phyloP scores from a whole-genome alignment of 2,329 filamentous ascomycete genomes.

The Phaeosphaeriaceae sp. region DNA sequence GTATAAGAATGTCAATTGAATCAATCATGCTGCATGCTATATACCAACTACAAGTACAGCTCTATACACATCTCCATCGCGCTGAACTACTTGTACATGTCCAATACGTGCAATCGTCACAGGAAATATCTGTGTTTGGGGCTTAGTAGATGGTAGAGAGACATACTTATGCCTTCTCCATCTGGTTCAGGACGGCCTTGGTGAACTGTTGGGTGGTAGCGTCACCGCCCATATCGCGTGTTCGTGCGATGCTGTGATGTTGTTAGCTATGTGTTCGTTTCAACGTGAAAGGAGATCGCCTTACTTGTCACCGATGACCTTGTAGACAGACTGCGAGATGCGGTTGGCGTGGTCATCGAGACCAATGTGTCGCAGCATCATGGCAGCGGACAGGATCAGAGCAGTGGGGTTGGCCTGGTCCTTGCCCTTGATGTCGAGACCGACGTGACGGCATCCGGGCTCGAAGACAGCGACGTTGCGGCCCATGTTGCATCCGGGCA shows the following conservation, averaged over 20 bases:
- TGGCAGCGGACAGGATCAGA: conserved; percentile 91
- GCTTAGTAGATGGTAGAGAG: conserved; percentile 17
- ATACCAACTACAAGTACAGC: conserved; percentile 53
- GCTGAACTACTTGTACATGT: conserved; percentile 43
- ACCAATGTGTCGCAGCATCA: conserved; percentile 96
- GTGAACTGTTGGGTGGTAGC: conserved; percentile 95
- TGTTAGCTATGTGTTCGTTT: conserved; percentile 35
- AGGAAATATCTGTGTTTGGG: not conserved
- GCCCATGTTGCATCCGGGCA: conserved; percentile 99
- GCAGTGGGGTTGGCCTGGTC: conserved; percentile 98
- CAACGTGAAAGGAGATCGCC: conserved; percentile 34
- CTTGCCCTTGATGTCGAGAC: conserved; percentile 99
- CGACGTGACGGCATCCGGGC: conserved; percentile 98
- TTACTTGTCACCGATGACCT: conserved; percentile 89
- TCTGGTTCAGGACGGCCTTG: conserved; percentile 89
- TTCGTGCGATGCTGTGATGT: conserved; percentile 76
- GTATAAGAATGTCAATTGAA: conserved; percentile 43
- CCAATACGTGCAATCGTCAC: conserved; percentile 18
- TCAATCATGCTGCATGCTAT: conserved; percentile 47
- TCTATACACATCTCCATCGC: conserved; percentile 40
- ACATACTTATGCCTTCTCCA: conserved; percentile 69
- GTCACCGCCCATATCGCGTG: conserved; percentile 93
- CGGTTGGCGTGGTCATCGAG: conserved; percentile 98
- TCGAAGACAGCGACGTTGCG: conserved; percentile 98
- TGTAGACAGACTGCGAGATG: conserved; percentile 87